Evolutionary conservation across 2,329 filamentous ascomycete species (phyloP), one percentile per base, ranked within the genome.

Genomic region (Zymoseptoria ardabiliae): DNA sequence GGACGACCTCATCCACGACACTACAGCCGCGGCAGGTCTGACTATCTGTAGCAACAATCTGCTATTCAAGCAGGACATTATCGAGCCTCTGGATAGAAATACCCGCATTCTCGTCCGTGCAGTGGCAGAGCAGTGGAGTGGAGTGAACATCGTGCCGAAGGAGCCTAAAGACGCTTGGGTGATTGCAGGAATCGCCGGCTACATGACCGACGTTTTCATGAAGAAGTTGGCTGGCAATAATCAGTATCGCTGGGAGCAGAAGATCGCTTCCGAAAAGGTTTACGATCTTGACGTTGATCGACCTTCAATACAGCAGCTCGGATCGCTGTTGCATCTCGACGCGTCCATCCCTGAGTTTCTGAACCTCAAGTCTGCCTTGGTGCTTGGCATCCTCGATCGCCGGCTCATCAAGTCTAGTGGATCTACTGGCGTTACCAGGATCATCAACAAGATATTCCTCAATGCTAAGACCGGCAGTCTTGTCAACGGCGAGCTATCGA

Each of bases 151-250:
- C 65, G 87, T 96, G 53, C 88, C 94, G 0, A 90, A 91, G 70
- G 85, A 88, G 49, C 84, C 86, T 19, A 81, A 82, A 55, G 94
- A 99, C 73, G 85, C 86, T 57, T 99, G 94, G 94, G 85, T 95
- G 20, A 87, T 93, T 11, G 83, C 94, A 57, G 95, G 93, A 13
- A 88, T 95, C 53, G 89, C 93, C 0, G 92, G 93, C 78, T 99
- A 91, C 77, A 96, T 99, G 82, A 91, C 93, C 1, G 93, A 97
- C 67, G 82, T 91, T 3, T 97, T 96, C 74, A 90, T 97, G 83
- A 90, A 87, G 72, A 87, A 86, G 65, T 80, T 99, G 2, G 95
- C 91, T 70, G 94, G 94, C 7, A 95, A 95, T 71, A 99, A 99
- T 71, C 91, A 96, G 68, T 94, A 96, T 72, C 83, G 91, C 10